Percentiles rank a stretch among this genome's conserved stretches.
These are phyloP conservation scores for Penicillium sp. DNA, from an alignment of 2,329 filamentous ascomycete species.

Conservation along the genomic window DNA sequence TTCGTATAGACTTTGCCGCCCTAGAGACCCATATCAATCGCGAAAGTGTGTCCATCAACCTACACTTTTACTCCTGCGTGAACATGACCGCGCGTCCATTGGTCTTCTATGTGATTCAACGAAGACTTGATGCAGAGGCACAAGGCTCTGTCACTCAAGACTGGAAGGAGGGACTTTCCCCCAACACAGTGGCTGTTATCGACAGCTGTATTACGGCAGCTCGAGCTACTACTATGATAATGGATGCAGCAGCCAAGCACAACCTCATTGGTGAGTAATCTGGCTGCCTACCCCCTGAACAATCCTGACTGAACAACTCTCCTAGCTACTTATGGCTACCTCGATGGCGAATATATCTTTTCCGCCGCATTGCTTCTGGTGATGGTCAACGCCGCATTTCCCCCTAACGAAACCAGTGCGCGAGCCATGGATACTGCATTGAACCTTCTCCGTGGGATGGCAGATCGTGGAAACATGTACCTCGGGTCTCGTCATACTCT, in stretches of 20 bases:
- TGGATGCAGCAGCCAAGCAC: slow-evolving; percentile 51
- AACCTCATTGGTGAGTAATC: slow-evolving; percentile 50
- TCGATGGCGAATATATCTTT: slow-evolving; percentile 59
- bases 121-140: slow-evolving; percentile 43
- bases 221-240: slow-evolving; percentile 51
- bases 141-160: slow-evolving; percentile 39
- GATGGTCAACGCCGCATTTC: slow-evolving; percentile 58
- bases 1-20: slow-evolving; percentile 52
- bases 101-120: slow-evolving; percentile 56
- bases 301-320: not conserved
- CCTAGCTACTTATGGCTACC: slow-evolving; percentile 57
- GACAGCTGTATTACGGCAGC: slow-evolving; percentile 56
- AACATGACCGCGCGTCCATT: slow-evolving; percentile 59
- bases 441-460: slow-evolving; percentile 52
- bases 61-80: slow-evolving; percentile 60
- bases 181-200: slow-evolving; percentile 53
- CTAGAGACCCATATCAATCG: slow-evolving; percentile 47
- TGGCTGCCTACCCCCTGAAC: not conserved
- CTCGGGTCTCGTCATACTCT: slow-evolving; percentile 45
- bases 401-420: slow-evolving; percentile 44
- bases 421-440: slow-evolving; percentile 51
- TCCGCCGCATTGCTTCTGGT: slow-evolving; percentile 57
- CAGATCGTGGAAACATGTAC: slow-evolving; percentile 55
- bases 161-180: slow-evolving; percentile 52
- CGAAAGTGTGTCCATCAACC: slow-evolving; percentile 54